phyloP scores from a whole-genome alignment of 257 asterid species.

The Leonotis leonurus region DNA sequence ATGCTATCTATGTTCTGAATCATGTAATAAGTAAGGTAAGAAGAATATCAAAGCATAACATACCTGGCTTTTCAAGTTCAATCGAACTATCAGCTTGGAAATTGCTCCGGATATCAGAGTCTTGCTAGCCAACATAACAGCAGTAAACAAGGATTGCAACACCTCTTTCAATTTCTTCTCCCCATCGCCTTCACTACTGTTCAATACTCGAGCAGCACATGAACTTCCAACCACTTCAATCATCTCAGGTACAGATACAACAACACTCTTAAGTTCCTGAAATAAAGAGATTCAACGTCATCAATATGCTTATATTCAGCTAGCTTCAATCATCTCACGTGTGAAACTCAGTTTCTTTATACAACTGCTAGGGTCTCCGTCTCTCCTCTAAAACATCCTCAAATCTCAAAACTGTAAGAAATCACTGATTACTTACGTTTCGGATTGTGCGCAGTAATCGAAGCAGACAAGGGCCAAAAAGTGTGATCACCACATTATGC shows the following conservation, averaged over 20 bases:
- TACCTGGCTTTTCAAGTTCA: slow-evolving; percentile 56
- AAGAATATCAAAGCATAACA: not conserved
- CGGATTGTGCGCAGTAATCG: no score
- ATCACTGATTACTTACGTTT: not conserved
- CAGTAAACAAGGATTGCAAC: slow-evolving; percentile 52
- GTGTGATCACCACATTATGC: no score
- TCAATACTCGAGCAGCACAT: slow-evolving; percentile 36
- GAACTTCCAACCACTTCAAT: slow-evolving; percentile 64
- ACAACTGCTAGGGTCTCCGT: no score
- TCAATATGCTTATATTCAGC: no score
- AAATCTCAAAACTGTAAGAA: not conserved
- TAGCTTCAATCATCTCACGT: not conserved
- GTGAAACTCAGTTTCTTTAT: not conserved
- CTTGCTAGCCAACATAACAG: slow-evolving; percentile 65
- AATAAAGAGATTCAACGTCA: slow-evolving; percentile 14
- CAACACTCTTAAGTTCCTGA: slow-evolving; percentile 72
- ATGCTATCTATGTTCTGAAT: no score
- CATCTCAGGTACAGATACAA: slow-evolving; percentile 84
- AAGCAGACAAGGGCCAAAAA: no score
- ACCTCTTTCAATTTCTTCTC: slow-evolving; percentile 49
- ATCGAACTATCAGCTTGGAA: slow-evolving; percentile 58
- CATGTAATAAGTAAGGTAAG: no score
- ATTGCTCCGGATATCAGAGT: slow-evolving; percentile 42
- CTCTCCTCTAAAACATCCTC: no score
- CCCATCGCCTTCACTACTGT: slow-evolving; percentile 34